Conservation (phyloP, 2,329 filamentous ascomycete genomes). For the Immersiporthe knoxdaviesiana region DNA sequence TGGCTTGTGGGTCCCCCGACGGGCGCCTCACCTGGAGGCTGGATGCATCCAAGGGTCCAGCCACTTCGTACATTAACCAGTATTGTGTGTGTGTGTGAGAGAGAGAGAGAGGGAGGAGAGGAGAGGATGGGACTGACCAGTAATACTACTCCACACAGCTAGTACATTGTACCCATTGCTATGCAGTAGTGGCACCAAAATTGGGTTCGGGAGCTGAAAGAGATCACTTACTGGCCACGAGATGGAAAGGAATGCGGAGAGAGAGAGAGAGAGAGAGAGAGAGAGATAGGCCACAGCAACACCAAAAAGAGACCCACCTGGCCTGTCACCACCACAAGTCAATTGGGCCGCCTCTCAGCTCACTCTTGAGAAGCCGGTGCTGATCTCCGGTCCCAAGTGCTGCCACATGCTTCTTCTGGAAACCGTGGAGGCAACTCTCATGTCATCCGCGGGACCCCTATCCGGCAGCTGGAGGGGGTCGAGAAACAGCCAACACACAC, state of each 20-base stretch:
- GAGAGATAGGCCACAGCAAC: neutral
- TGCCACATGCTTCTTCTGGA: constrained; percentile 20
- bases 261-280: too few relatives aligned
- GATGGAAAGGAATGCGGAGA: too few relatives aligned
- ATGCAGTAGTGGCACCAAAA: neutral
- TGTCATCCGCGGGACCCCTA: constrained; percentile 11
- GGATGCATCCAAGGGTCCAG: neutral
- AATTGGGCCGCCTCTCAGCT: neutral
- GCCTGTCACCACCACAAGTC: neutral
- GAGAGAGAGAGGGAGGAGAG: too few relatives aligned
- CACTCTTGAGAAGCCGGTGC: too few relatives aligned
- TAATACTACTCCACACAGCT: neutral
- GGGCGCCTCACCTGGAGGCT: constrained; percentile 4
- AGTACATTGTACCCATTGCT: neutral
- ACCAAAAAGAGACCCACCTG: constrained; percentile 12
- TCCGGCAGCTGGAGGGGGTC: constrained; percentile 7
- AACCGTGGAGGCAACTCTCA: neutral
- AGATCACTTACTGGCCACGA: neutral
- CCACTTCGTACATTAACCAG: neutral
- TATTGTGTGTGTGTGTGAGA: too few relatives aligned
- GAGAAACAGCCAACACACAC: neutral
- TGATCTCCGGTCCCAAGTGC: constrained; percentile 5
- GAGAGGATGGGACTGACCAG: neutral
- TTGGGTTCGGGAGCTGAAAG: neutral
- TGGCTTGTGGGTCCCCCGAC: constrained; percentile 10